Evolutionary conservation across 2,329 filamentous ascomycete species (phyloP).

Genomic region (Mycocentrospora acerina): DNA sequence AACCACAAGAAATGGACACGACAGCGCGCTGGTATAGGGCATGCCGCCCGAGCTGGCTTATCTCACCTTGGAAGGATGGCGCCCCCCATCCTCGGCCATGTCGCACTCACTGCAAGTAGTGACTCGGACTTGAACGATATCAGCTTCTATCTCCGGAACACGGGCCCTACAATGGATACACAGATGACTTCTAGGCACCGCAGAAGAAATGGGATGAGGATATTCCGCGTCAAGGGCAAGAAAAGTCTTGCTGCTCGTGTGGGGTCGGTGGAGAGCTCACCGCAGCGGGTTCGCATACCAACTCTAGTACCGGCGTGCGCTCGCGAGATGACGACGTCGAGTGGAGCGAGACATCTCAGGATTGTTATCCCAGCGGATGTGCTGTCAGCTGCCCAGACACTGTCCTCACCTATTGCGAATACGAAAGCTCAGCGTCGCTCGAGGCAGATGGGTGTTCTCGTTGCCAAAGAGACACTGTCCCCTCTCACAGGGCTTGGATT

Average conservation of each 20-base stretch:
- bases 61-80: conserved; percentile 27
- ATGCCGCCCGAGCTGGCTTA: conserved; percentile 19
- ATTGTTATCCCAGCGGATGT: conserved; percentile 28
- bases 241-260: conserved; percentile 27
- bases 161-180: conserved; percentile 23
- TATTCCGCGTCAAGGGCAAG: conserved; percentile 26
- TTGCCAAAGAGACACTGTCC: conserved; percentile 32
- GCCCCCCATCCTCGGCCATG: conserved; percentile 36
- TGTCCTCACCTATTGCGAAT: conserved; percentile 6
- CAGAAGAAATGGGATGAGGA: conserved; percentile 20
- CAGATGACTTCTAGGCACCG: conserved; percentile 10
- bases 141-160: conserved; percentile 32
- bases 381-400: conserved; percentile 7
- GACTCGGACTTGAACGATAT: conserved; percentile 32
- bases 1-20: conserved; percentile 12
- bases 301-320: conserved; percentile 26
- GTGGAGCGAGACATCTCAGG: conserved; percentile 31
- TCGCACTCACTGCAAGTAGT: conserved; percentile 29
- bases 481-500: conserved; percentile 22
- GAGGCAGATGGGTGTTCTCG: conserved; percentile 19
- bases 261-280: conserved; percentile 23
- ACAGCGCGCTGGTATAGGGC: conserved; percentile 8
- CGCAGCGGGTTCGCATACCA: conserved; percentile 15
- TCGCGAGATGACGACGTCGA: conserved; percentile 29
- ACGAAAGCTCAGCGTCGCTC: conserved; percentile 10